Conservation (phyloP, 2,329 filamentous ascomycete genomes). For the Aspergillus jensenii region DNA sequence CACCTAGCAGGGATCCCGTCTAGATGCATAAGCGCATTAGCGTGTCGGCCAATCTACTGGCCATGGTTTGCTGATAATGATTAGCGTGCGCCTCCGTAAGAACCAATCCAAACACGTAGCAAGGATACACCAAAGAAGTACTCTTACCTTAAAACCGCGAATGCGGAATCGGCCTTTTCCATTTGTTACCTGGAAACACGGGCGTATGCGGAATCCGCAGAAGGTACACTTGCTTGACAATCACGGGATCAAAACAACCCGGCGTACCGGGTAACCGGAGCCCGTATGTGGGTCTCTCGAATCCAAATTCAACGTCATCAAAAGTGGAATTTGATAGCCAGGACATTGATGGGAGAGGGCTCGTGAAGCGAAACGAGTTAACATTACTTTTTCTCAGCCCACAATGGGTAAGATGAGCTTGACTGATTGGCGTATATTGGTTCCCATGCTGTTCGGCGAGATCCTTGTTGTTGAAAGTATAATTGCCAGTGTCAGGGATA, state of each 20-base stretch:
- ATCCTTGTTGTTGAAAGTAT: slow-evolving; percentile 29
- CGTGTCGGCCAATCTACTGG: slow-evolving; percentile 27
- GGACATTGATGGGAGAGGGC: not conserved
- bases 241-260: slow-evolving; percentile 43
- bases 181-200: slow-evolving; percentile 34
- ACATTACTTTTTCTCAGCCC: not conserved
- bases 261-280: slow-evolving; percentile 28
- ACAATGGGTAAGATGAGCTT: slow-evolving; percentile 12
- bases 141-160: slow-evolving; percentile 27
- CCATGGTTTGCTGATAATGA: slow-evolving; percentile 19
- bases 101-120: slow-evolving; percentile 27
- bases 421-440: slow-evolving; percentile 23
- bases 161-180: slow-evolving; percentile 20
- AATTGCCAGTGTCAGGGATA: slow-evolving; percentile 23
- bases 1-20: slow-evolving; percentile 16
- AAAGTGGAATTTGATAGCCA: slow-evolving; percentile 2
- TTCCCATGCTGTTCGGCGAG: slow-evolving; percentile 17
- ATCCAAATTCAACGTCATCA: slow-evolving; percentile 42
- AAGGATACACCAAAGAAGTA: slow-evolving; percentile 18
- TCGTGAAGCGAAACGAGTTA: slow-evolving; percentile 1
- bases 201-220: slow-evolving; percentile 31
- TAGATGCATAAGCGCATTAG: slow-evolving; percentile 32
- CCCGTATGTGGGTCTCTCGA: slow-evolving; percentile 35
- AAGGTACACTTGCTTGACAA: slow-evolving; percentile 33
- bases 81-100: slow-evolving; percentile 21